Percentiles rank a stretch among this genome's conserved stretches.
phyloP scores from a whole-genome alignment of 139 green algal species.

The Mesotaenium endlicherianum region DNA sequence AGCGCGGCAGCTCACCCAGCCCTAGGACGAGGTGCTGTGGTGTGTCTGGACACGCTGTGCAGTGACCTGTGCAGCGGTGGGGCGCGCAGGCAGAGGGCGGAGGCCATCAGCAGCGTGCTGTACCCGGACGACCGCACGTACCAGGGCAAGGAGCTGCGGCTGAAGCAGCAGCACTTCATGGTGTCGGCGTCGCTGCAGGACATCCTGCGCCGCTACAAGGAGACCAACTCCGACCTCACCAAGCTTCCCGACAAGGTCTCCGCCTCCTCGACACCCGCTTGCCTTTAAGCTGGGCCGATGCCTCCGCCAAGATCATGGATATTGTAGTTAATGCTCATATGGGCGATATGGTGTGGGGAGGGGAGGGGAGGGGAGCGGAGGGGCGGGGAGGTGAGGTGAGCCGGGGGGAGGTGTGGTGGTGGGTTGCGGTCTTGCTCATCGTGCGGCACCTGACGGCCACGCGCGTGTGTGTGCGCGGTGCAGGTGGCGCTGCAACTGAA shows the following conservation, averaged over 20 bases:
- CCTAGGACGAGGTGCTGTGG: no score
- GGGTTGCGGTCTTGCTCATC: no score
- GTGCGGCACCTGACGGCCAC: no score
- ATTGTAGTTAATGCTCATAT: not conserved
- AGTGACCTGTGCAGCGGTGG: no score
- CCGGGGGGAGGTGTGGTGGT: no score
- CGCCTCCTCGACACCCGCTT: no score
- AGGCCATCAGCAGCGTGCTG: constrained; percentile 92
- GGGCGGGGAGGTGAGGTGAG: not conserved
- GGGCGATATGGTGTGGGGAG: not conserved
- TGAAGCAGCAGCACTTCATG: constrained; percentile 99
- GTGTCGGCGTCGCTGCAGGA: constrained; percentile 89
- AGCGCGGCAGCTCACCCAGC: no score
- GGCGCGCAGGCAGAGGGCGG: constrained; percentile 80
- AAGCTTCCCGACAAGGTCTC: constrained; percentile 84
- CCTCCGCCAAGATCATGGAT: no score
- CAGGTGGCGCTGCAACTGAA: constrained; percentile 64
- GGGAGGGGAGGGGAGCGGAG: not conserved
- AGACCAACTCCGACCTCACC: constrained; percentile 55
- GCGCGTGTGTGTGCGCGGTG: no score
- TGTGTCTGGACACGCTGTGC: no score
- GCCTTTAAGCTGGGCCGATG: no score
- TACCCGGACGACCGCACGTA: constrained; percentile 97
- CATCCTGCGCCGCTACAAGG: constrained; percentile 56
- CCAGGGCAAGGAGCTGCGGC: constrained; percentile 92